Base-by-base conservation (phyloP, 805 yeast genomes). In the Ogataea siamensis region DNA sequence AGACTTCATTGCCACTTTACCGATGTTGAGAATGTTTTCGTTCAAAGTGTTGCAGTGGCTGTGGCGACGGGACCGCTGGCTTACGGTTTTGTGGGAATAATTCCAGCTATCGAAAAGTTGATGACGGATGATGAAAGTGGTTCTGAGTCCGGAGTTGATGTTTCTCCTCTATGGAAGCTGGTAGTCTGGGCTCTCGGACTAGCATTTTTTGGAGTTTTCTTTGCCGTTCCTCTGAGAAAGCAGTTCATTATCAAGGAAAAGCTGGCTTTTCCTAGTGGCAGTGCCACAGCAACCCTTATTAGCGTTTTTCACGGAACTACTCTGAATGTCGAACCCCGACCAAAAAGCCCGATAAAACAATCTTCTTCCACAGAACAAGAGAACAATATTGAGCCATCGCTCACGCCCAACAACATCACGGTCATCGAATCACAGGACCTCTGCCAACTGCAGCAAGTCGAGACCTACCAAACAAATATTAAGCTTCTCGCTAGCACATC, bases 11-110 rank as follows among this genome's bases (percentile, higher is more conserved):
- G 60, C 24, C 79, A 80, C 1, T 77, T 78, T 53, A 76, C 93
- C 0, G 96, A 87, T 47, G 96, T 87, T n/a, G 98, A 93, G 56
- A 91, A 88, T 53, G 98, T 91, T 5, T 87, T 77, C 55, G 82
- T 87, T 1, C 96, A 87, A 57, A 86, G 96, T 59, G 78, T 91
- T 20, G 87, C 98, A 0, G 97, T 93, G 5, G 97, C 98, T 0
- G 94, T 87, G 1, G 99, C 99, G 1, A 93, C 99, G 0, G 98
- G 98, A 0, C 99, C 99, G 0, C 67, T 91, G 45, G 94, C 96
- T 0, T 91, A 84, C 62, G 98, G 98, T 0, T 76, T 91, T 46
- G 94, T 91, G 14, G 99, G 99, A 1, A 89, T 94, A 4, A 74
- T 93, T 2, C 99, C 99, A 0, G 98, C 99, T 1, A 82, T 91